These are phyloP conservation scores for Acrodontium crateriforme DNA, from an alignment of 2,329 filamentous ascomycete genomes.

Conservation along the genomic window DNA sequence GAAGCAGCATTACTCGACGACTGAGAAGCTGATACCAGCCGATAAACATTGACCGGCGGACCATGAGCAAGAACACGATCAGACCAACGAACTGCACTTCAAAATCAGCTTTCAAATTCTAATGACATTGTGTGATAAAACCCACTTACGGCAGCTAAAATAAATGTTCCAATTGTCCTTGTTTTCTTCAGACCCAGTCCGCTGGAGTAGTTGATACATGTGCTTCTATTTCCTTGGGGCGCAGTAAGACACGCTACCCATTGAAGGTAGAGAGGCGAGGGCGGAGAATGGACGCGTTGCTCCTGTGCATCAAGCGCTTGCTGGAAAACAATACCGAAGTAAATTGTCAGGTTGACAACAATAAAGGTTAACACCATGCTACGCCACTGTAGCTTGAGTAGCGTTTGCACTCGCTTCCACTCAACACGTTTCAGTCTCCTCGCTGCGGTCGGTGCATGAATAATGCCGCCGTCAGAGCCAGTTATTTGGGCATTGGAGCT, in stretches of 20 bases:
- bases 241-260: conserved; percentile 54
- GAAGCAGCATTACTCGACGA: no score
- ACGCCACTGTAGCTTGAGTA: conserved; percentile 70
- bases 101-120: no score
- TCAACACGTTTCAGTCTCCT: conserved; percentile 4
- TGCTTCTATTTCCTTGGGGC: conserved; percentile 43
- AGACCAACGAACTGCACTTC: conserved; percentile 61
- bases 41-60: conserved; percentile 58
- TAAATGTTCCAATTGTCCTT: conserved; percentile 56
- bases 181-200: conserved; percentile 51
- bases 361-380: conserved; percentile 66
- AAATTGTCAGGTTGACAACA: conserved; percentile 66
- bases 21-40: conserved; percentile 56
- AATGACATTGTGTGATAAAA: conserved; percentile 15
- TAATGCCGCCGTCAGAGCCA: no score
- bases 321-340: conserved; percentile 69
- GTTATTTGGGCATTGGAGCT: no score
- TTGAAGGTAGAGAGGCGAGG: conserved; percentile 35
- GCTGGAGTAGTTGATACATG: conserved; percentile 44
- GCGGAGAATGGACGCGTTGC: conserved; percentile 21
- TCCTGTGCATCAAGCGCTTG: conserved; percentile 46
- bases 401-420: conserved; percentile 57
- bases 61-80: conserved; percentile 62
- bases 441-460: no score
- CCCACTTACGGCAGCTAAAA: conserved; percentile 53